A percentile compares a stretch with the other conserved stretches of the same genome.
Evolutionary conservation across 768 basidiomycete species (phyloP).

Genomic region (Phanerochaete sordida): DNA sequence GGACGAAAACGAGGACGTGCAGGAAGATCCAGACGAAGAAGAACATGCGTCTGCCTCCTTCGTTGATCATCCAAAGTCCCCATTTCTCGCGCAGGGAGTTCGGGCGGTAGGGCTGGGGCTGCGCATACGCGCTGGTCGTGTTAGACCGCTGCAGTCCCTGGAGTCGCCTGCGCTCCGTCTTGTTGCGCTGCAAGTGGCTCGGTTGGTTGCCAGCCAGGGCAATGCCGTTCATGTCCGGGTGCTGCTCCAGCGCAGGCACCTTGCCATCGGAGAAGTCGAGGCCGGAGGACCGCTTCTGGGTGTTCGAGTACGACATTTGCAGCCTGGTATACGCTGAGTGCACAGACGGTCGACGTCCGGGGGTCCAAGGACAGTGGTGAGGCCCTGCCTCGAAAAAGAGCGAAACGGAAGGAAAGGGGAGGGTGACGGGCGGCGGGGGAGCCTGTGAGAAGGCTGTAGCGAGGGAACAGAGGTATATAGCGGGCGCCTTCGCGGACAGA

Average conservation of each 20-base stretch:
- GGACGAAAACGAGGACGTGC: constrained; percentile 70
- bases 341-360: constrained; percentile 24
- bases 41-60: constrained; percentile 77
- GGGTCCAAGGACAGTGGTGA: constrained; percentile 23
- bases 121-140: constrained; percentile 29
- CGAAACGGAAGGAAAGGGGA: constrained; percentile 21
- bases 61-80: constrained; percentile 91
- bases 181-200: constrained; percentile 74
- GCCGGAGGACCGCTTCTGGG: constrained; percentile 47
- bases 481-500: background rate
- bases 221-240: constrained; percentile 36
- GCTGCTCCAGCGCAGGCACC: constrained; percentile 44
- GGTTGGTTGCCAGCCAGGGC: constrained; percentile 26
- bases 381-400: constrained; percentile 46
- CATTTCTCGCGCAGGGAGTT: constrained; percentile 43
- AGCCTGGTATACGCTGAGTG: background rate
- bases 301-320: constrained; percentile 28
- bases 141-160: constrained; percentile 78
- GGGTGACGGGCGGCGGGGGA: constrained; percentile 10
- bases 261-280: constrained; percentile 66
- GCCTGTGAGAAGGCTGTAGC: constrained; percentile 7
- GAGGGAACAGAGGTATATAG: constrained; percentile 10
- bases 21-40: constrained; percentile 79
- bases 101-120: constrained; percentile 32
- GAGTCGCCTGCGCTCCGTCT: constrained; percentile 75